Percentiles rank a stretch among this genome's conserved stretches.
Evolutionary conservation across 495 filamentous ascomycete genomes (phyloP).

Genomic region (Podospora tetraspora): DNA sequence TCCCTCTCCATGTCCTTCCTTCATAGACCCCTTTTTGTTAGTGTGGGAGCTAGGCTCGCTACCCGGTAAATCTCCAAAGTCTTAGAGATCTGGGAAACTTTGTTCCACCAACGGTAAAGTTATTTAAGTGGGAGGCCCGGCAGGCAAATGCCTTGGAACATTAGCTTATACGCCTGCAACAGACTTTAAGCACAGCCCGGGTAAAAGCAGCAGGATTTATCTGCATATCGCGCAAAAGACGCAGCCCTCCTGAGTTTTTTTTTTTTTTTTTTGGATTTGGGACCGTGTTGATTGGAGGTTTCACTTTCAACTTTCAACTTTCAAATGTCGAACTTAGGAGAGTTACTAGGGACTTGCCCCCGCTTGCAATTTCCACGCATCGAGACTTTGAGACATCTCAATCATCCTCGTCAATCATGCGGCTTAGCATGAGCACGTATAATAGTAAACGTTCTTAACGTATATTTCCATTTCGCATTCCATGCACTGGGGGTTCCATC

Average conservation of each 20-base stretch:
- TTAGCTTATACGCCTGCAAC: background rate
- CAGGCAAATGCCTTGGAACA: background rate
- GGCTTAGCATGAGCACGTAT: background rate
- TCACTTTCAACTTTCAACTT: background rate
- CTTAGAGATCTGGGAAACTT: background rate
- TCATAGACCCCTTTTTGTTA: background rate
- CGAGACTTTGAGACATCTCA: background rate
- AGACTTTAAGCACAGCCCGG: background rate
- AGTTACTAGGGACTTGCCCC: too few species aligned
- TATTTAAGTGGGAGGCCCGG: background rate
- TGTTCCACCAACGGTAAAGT: background rate
- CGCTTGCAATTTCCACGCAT: too few species aligned
- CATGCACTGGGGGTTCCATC: too few species aligned
- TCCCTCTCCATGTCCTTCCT: background rate
- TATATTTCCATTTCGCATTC: background rate
- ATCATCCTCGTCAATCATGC: background rate
- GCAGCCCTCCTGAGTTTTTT: background rate
- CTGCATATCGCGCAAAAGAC: background rate
- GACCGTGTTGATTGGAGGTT: too few species aligned
- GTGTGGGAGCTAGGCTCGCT: background rate
- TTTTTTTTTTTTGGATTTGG: background rate
- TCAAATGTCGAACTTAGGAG: too few species aligned
- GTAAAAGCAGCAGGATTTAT: background rate
- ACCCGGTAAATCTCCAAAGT: background rate
- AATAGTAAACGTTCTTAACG: background rate